A percentile compares a stretch with the other conserved stretches of the same genome.
phyloP scores from a whole-genome alignment of 1,284 basidiomycete species.

The Ganoderma lingzhi region DNA sequence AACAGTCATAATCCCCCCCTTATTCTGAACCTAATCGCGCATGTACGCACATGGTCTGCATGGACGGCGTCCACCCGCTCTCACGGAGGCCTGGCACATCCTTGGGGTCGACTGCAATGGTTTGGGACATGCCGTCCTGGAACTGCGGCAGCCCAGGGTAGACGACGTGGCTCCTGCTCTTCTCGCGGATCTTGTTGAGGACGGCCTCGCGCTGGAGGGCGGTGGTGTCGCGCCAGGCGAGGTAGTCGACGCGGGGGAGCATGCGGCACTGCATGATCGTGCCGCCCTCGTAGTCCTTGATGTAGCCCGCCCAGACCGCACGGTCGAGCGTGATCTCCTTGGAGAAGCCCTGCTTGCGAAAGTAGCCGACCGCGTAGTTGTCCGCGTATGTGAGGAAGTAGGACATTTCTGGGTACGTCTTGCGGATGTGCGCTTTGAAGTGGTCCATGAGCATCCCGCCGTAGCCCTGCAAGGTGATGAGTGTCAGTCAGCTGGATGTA shows the following conservation, averaged over 20 bases:
- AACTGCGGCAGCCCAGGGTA: conserved; percentile 88
- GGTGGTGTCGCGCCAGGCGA: conserved; percentile 84
- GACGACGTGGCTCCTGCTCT: conserved; percentile 89
- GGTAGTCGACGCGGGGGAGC: conserved; percentile 91
- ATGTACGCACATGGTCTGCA: conserved; percentile 66
- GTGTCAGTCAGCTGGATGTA: conserved; percentile 71
- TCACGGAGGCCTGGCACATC: conserved; percentile 93
- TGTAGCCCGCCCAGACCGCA: conserved; percentile 97
- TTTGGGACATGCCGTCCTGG: conserved; percentile 60
- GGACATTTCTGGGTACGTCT: conserved; percentile 84
- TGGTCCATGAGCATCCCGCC: conserved; percentile 99
- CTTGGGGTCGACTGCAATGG: conserved; percentile 65
- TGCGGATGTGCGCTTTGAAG: conserved; percentile 93
- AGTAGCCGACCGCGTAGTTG: conserved; percentile 99
- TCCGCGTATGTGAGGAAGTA: conserved; percentile 99
- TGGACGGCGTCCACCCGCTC: conserved; percentile 93
- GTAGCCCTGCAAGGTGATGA: conserved; percentile 78
- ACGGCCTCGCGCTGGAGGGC: conserved; percentile 90
- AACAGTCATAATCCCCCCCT: no score
- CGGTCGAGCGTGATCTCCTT: conserved; percentile 95
- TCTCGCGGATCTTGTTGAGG: conserved; percentile 87
- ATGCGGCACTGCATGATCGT: conserved; percentile 99
- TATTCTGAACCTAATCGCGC: no score
- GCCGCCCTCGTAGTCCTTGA: conserved; percentile 99
- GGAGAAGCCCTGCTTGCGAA: conserved; percentile 98